Percentiles rank a stretch among this genome's conserved stretches.
These are phyloP conservation scores for Erigeron philadelphicus DNA, from an alignment of 140 eudicot species.

Conservation along the genomic window DNA sequence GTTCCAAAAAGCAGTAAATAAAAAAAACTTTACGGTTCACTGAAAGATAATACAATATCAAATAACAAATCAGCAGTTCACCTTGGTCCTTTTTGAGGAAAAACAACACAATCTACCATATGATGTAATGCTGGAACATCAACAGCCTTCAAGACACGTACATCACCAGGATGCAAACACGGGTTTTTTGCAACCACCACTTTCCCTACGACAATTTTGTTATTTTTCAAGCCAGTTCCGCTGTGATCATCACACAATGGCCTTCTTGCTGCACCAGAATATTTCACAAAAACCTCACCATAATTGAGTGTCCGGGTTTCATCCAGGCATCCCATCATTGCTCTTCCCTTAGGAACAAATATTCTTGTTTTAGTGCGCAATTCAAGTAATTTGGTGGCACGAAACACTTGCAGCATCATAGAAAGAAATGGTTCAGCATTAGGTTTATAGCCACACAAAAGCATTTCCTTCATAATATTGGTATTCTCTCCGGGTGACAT, in stretches of 20 bases:
- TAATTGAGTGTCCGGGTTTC: constrained; percentile 75
- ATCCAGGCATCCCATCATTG: constrained; percentile 95
- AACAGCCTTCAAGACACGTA: constrained; percentile 69
- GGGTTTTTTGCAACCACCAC: constrained; percentile 93
- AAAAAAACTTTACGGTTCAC: neutral
- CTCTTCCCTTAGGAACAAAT: constrained; percentile 58
- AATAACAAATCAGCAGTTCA: constrained; percentile 17
- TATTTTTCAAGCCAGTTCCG: constrained; percentile 11
- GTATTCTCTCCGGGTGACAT: constrained; percentile 87
- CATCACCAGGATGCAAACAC: constrained; percentile 93
- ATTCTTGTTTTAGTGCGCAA: constrained; percentile 69
- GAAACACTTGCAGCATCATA: constrained; percentile 91
- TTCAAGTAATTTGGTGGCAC: constrained; percentile 75
- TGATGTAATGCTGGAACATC: constrained; percentile 66
- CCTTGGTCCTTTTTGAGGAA: constrained; percentile 84
- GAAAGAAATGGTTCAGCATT: constrained; percentile 77
- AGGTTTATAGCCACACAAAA: constrained; percentile 79
- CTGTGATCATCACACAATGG: constrained; percentile 31
- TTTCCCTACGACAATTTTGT: constrained; percentile 35
- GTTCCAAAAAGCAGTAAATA: neutral
- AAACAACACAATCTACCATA: constrained; percentile 95
- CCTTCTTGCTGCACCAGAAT: constrained; percentile 48
- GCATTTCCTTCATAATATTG: constrained; percentile 68
- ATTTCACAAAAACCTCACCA: constrained; percentile 86
- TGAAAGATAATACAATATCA: neutral